Base-by-base conservation (phyloP, 2,329 filamentous ascomycete species). In the Apiospora saccharicola region DNA sequence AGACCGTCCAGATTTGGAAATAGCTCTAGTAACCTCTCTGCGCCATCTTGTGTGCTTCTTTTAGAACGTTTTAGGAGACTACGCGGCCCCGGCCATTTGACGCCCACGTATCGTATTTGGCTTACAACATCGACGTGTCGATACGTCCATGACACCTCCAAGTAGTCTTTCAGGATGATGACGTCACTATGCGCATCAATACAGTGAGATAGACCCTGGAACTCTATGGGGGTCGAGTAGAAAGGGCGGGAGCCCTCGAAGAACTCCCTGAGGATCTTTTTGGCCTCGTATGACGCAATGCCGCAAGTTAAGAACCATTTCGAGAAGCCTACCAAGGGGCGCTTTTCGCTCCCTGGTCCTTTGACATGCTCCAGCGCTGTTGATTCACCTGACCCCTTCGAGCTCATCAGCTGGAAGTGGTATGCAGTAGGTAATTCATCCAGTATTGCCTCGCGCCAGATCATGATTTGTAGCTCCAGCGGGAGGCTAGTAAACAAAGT, bases 151-250 rank as follows among this genome's bases (percentile, higher is more conserved):
- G 46, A 22, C 19, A 0, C 7, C 2, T 5, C 46, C 16, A 6
- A 22, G 46, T 2, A 22, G 3, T n/a, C 19, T 2, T 47, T 22
- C 19, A 47, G 19, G 1, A 47, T 22, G 46, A 22, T 6, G 1
- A 47, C 19, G 46, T 47, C 46, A 1, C 1, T 47, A 8, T 47
- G 46, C 46, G 46, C 46, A 47, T 47, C 46, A 19, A 47, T 47
- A 19, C 19, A 47, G 16, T 47, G 8, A 8, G 46, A 19, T 1
- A 47, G 46, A 22, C 19, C 19, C 2, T 1, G 46, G 4, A 47
- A 19, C 5, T 22, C 4, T 1, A 47, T 0, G 1, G 46, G 46
- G 46, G 19, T 22, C 4, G 1, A 4, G 6, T 3, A 19, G 0
- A 8, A 19, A 19, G 4, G 19, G 6, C 16, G 16, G 0, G 8